Base-by-base conservation (phyloP, 108 stramenopile species). In the Chaetoceros tenuissimus region DNA sequence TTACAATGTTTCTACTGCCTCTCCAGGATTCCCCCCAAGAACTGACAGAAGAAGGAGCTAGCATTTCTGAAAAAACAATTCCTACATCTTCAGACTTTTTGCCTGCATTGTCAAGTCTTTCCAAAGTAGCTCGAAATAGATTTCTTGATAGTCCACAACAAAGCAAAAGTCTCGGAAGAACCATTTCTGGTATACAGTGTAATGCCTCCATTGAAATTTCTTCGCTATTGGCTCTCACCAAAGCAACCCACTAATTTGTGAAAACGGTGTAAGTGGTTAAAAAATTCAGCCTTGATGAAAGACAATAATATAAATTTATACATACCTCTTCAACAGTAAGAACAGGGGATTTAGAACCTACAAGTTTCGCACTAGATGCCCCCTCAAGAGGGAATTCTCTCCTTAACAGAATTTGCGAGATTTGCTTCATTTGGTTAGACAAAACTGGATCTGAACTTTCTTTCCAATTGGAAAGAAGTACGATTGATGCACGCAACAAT, bases 151-250 rank as follows among this genome's bases (percentile, higher is more conserved):
- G 64, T 8, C 87, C 87, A 46, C 82, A 84, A 55, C 80, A 88
- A 19, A 88, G 76, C n/a, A 88, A 71, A 18, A 88, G 55, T 25
- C 87, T 72, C 7, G 87, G 80, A 1, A 88, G 55, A 59, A 83
- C 78, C 5, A 45, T 55, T 22, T 61, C 70, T 1, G 87, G 87
- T n/a, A 79, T 78, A 22, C 81, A 62, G 3, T 80, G 64, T 27
- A 82, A 82, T 24, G 81, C 80, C 24, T 74, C 60, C 27, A 72
- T 74, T 5, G 80, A 82, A 30, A 88, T 79, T 3, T 59, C 30
- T 45, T 77, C 78, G 55, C 75, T 71, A 24, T 73, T 67, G 26
- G 81, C 69, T 57, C 71, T 77, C 17, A 79, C 80, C 21, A 88
- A 71, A 71, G 79, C 78, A 3, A 82, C 79, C 87, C 87, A 88